Evolutionary conservation across 352 stramenopile species (phyloP), one percentile per base, ranked within the genome.

Genomic region (Aphanomyces astaci): DNA sequence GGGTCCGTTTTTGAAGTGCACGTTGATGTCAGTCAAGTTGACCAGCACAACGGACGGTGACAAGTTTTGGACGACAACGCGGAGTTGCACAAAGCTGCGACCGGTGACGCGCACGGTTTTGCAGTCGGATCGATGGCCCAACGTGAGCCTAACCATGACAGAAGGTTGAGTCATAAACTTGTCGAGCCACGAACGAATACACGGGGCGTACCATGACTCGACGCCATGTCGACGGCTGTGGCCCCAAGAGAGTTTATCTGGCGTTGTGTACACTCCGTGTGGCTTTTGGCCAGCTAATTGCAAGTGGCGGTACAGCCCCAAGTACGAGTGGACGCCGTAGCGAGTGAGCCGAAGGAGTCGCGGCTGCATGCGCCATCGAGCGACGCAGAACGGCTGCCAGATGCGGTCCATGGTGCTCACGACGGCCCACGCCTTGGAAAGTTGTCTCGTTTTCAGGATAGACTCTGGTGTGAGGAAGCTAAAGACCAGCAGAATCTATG

Each of bases 81-180:
- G 83, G 27, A 92, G 71, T 63, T 92, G 81, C 46, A 92, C 80
- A 64, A 76, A 87, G 39, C 75, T 33, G 22, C 60, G 76, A 2
- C 66, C 13, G 2, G n/a, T 72, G 13, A 60, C 56, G 7, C 55
- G 68, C 1, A 82, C 72, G 53, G 84, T 72, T 33, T 81, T 76
- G 71, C 83, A 92, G 64, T 92, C 84, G 10, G 81, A 71, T 2
- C 79, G 82, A 66, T 92, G 83, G 10, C 80, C 83, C 28, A 92
- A 71, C 3, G 80, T 90, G 54, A 92, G 74, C 83, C 56, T 65
- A 64, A 9, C 17, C 22, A 27, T n/a, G 22, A 19, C 10, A 31
- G 31, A 15, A 28, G 28, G 17, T 55, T 1, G 19, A 19, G n/a
- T 4, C 30, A 28, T 63, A 2, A 15, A n/a, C 31, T 2, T 30